These are phyloP conservation scores for Lecanicillium sp. DNA, from an alignment of 2,329 filamentous ascomycete species.

Conservation along the genomic window DNA sequence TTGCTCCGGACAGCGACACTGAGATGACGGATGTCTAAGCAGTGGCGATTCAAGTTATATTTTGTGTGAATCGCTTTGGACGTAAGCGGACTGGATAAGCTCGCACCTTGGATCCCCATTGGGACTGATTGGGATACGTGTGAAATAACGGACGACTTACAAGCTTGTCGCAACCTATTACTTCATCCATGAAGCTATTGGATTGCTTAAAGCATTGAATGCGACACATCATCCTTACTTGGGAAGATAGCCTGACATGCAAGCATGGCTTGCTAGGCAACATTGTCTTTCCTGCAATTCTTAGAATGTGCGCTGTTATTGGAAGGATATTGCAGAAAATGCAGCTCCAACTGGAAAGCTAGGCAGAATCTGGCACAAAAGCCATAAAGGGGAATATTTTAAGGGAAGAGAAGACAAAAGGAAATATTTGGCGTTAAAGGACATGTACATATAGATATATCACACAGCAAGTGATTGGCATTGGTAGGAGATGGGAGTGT, in stretches of 20 bases:
- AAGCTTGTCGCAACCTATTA: no score
- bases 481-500: slow-evolving; percentile 9
- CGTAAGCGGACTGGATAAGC: no score
- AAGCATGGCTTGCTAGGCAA: no score
- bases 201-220: no score
- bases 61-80: background rate
- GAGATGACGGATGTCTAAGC: slow-evolving; percentile 52
- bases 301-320: no score
- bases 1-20: slow-evolving; percentile 36
- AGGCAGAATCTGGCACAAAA: slow-evolving; percentile 6
- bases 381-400: slow-evolving; percentile 3
- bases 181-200: no score
- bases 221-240: background rate
- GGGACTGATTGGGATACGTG: no score
- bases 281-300: no score
- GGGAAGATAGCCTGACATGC: background rate
- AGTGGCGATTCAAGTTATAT: background rate
- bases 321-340: no score
- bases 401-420: background rate
- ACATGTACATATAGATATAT: slow-evolving; percentile 17
- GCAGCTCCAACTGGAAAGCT: background rate
- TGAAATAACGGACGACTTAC: no score
- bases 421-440: slow-evolving; percentile 10
- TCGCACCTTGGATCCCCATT: no score
- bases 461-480: slow-evolving; percentile 11